Base-by-base conservation (phyloP, 768 basidiomycete species). In the Mycena indigotica region DNA sequence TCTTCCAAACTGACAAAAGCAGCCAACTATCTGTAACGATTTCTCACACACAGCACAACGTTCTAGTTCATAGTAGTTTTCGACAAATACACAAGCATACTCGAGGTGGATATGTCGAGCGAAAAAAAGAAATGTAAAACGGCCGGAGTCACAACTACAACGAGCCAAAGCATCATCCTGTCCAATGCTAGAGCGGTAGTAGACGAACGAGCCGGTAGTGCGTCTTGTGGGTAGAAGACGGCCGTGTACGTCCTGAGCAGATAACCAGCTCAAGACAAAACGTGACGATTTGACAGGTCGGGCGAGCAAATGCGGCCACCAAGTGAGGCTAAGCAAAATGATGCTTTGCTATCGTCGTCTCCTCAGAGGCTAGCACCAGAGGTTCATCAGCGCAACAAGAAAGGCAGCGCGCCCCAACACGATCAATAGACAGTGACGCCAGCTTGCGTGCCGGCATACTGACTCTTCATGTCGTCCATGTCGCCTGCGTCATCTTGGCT, bases 401-500 rank as follows among this genome's bases (percentile, higher is more conserved):
- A 44, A 44, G 41, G 8, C 15, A 21, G 15, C 41, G 23, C 15
- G 15, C 8, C 13, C 41, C 41, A 21, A 44, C 6, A 23, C 41
- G 41, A 28, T 48, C 82, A 94, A 74, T 91, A 94, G 62, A 91
- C 90, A 35, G 92, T 94, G 61, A 94, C 81, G 44, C 92, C 91
- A 48, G 86, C 84, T 69, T 93, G 92, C 16, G 91, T 93, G 25
- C 88, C 89, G 6, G 89, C 78, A 70, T 94, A 94, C 72, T 95
- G 92, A 55, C 86, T 88, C 76, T 93, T 91, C 81, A 93, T 84
- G 69, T 95, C 92, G 69, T 94, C 92, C 68, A 85, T 69, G 68
- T 93, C 92, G 28, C 77, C 80, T 41, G 81, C 80, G 57, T 90
- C 92, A 67, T 93, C 93, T 70, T 93, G 93, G 66, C 91, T 92